These are phyloP conservation scores for Trametes meyenii DNA, from an alignment of 768 basidiomycete genomes.

Conservation along the genomic window DNA sequence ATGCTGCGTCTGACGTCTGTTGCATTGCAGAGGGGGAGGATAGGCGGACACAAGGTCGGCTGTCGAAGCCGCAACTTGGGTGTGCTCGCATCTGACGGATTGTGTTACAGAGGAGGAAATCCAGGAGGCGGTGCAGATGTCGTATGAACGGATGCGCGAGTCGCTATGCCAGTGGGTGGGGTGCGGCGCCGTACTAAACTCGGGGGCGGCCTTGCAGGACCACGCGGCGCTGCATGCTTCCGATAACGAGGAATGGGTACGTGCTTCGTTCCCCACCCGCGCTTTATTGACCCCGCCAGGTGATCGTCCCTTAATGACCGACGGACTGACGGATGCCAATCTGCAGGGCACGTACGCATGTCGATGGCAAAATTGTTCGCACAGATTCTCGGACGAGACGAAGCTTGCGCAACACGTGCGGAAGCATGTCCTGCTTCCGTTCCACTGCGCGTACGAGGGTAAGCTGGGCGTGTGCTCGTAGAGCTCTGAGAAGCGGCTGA, in stretches of 20 bases:
- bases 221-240: conserved; percentile 50
- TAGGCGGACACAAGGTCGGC: conserved; percentile 7
- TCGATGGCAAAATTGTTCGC: conserved; percentile 60
- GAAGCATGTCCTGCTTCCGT: conserved; percentile 48
- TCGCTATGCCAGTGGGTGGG: conserved; percentile 60
- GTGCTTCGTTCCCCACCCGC: conserved; percentile 18
- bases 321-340: conserved; percentile 3
- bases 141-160: conserved; percentile 51
- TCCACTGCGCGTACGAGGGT: conserved; percentile 60
- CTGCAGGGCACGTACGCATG: conserved; percentile 47
- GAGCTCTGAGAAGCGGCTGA: background rate
- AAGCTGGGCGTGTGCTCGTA: background rate
- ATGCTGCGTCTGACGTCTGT: background rate
- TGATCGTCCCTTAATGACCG: conserved; percentile 14
- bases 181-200: conserved; percentile 60
- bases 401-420: conserved; percentile 52
- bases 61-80: background rate
- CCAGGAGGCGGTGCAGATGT: conserved; percentile 47
- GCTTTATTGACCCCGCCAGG: background rate
- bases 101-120: conserved; percentile 42
- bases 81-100: background rate
- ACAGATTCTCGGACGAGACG: conserved; percentile 40
- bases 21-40: conserved; percentile 9
- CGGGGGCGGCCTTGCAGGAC: conserved; percentile 47
- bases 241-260: conserved; percentile 34